Evolutionary conservation across 2,329 filamentous ascomycete species (phyloP), one percentile per base, ranked within the genome.

Genomic region (Penicillium sp.): DNA sequence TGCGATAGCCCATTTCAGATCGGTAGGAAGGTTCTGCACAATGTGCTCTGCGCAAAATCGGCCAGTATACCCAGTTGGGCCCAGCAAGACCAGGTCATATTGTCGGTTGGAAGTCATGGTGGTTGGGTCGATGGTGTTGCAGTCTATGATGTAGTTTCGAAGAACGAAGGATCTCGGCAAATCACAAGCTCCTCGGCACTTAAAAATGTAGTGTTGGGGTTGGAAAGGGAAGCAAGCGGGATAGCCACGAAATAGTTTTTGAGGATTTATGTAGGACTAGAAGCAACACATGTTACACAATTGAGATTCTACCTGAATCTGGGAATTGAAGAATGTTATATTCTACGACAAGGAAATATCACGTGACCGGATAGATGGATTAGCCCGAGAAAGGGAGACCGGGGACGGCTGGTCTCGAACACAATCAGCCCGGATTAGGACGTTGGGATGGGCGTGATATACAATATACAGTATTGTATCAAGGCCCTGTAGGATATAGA

Each of bases 1-100:
- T 44, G 91, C 90, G 53, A 97, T 79, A 14, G 90, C 92, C 92
- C 92, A 97, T 78, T 85, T 91, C 59, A 96, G 73, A 70, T 90
- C 84, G 18, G 88, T 90, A 0, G 92, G 89, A 1, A 91, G 79
- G 61, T 84, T 77, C 14, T 81, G 81, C 50, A 85, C 81, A 66
- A 96, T 88, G 73, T 94, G 85, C 71, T 95, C 87, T 29, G 87
- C 87, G 2, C 86, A 86, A 63, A 89, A 81, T 62, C 85, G 87
- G 38, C 92, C 92, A 0, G 92, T 97, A 74, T 95, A 96, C 29
- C 92, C 92, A 70, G 82, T 88, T 10, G 87, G 86, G 26, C 87
- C 87, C 20, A 88, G 79, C 34, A 90, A 76, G 42, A 89, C 76
- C 47, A 89, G 72, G 64, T 89, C 87, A 68, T 88, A 89, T 66